Percentiles rank a stretch among this genome's conserved stretches.
These are phyloP conservation scores for Tubosaeta sp. DNA, from an alignment of 768 basidiomycete species.

Conservation along the genomic window DNA sequence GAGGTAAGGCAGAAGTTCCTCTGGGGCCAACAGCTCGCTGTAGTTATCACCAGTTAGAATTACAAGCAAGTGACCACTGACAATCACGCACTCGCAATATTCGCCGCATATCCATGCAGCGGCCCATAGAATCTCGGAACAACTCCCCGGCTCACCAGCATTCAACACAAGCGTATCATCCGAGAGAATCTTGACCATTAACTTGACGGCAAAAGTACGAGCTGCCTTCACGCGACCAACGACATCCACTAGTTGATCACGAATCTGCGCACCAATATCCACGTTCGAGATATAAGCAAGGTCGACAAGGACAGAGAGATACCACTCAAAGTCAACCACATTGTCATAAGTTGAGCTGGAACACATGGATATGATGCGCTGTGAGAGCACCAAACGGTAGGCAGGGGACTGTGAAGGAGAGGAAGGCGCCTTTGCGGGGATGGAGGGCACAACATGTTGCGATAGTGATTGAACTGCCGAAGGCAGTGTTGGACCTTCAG, in stretches of 20 bases:
- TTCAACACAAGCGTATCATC: constrained; percentile 73
- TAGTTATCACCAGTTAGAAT: constrained; percentile 5
- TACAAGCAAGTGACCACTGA: neutral
- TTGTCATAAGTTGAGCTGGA: constrained; percentile 82
- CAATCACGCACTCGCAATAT: constrained; percentile 69
- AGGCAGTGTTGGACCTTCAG: constrained; percentile 48
- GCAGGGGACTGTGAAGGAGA: constrained; percentile 71
- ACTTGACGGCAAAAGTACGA: constrained; percentile 73
- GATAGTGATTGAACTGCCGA: constrained; percentile 52
- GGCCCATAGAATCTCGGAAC: constrained; percentile 85
- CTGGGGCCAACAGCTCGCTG: constrained; percentile 78
- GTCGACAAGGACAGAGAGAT: constrained; percentile 90
- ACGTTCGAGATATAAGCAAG: constrained; percentile 83
- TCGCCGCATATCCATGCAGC: constrained; percentile 98
- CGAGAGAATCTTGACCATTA: constrained; percentile 76
- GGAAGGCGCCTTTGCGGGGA: constrained; percentile 35
- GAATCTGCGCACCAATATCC: constrained; percentile 70
- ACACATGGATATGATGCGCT: constrained; percentile 82
- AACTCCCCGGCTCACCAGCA: constrained; percentile 65
- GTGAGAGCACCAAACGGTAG: constrained; percentile 80
- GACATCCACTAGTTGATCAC: constrained; percentile 84
- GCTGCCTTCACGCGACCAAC: constrained; percentile 74
- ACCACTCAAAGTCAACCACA: constrained; percentile 95
- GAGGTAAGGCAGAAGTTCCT: constrained; percentile 67
- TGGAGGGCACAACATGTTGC: constrained; percentile 46